Base-by-base conservation (phyloP, 2,329 filamentous ascomycete species). In the Paraphaeosphaeria minitans region DNA sequence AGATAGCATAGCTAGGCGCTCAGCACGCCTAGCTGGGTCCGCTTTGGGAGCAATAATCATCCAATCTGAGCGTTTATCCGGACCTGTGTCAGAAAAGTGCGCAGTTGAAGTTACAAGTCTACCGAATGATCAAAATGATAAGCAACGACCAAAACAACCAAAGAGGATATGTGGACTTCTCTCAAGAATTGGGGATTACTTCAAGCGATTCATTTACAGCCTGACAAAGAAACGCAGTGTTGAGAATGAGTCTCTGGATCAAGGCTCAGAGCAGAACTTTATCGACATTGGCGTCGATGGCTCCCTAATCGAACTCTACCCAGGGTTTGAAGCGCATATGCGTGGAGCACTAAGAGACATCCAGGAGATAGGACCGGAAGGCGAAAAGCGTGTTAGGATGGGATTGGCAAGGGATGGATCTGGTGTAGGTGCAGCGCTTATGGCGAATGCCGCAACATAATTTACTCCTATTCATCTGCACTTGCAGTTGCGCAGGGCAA, bases 381-480 rank as follows among this genome's bases (percentile, higher is more conserved):
- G 93, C 12, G 93, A 96, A 64, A 89, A 91, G 79, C 91, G 88
- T 78, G 91, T 99, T 64, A 85, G 92, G 58, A 97, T 99, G 71
- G 95, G 94, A 22, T 94, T 98, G 71, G 95, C 95, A 62, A 97
- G 97, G 83, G 95, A 99, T 75, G 95, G 95, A 50, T 95, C 91
- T 64, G 95, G 92, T 63, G 91, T 97, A n/a, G 95, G 95, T 54
- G 95, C 95, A 3, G 95, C 95, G 41, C 81, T 99, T 68, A 98
- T 97, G 78, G 95, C 95, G 13, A 50, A 50, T 22, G 47, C 47
- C 13, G 47, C 47, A 37, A 37, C 12, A 10, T 16, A n/a, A 37
- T 14, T 5, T 50, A 19, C 7, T 4, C 19, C 1, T 21, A 24
- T 5, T 22, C 10, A 35, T 24, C 7, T 41, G 9, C 16, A 16